Evolutionary conservation across 345 rosid genomes (phyloP).

Genomic region (Syzygium aqueum): DNA sequence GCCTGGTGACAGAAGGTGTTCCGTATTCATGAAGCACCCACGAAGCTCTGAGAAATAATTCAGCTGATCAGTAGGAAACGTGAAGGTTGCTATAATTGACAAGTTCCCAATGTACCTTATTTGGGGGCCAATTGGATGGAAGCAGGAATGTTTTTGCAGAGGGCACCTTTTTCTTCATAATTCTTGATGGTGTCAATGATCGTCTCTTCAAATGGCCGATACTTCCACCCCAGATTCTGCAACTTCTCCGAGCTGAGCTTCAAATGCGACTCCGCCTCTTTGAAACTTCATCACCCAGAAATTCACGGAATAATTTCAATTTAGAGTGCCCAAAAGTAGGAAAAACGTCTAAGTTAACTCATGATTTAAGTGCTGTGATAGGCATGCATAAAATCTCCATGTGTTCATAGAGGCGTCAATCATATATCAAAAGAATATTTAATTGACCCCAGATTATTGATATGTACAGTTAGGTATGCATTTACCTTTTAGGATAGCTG

Average conservation of each 20-base stretch:
- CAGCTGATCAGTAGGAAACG: not conserved
- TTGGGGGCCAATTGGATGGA: not conserved
- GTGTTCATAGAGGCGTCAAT: not conserved
- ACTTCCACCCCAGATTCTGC: constrained; percentile 39
- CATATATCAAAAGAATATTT: not conserved
- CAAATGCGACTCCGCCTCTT: not conserved
- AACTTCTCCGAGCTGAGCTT: constrained; percentile 27
- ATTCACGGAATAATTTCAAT: not conserved
- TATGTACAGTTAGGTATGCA: not conserved
- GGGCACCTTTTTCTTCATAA: not conserved
- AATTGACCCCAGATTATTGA: not conserved
- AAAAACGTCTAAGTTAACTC: not conserved
- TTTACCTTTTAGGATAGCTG: constrained; percentile 30
- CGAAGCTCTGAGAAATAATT: not conserved
- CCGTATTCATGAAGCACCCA: not conserved
- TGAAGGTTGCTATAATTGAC: not conserved
- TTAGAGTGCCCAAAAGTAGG: not conserved
- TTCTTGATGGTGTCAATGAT: constrained; percentile 27
- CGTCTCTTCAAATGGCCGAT: constrained; percentile 32
- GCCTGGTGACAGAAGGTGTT: not conserved
- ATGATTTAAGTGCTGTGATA: not conserved
- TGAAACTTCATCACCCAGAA: constrained; percentile 4
- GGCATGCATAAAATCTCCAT: not conserved
- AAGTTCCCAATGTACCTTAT: not conserved
- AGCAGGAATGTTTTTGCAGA: not conserved